phyloP scores from a whole-genome alignment of 2,329 filamentous ascomycete genomes.

The Trichoderma sp. region DNA sequence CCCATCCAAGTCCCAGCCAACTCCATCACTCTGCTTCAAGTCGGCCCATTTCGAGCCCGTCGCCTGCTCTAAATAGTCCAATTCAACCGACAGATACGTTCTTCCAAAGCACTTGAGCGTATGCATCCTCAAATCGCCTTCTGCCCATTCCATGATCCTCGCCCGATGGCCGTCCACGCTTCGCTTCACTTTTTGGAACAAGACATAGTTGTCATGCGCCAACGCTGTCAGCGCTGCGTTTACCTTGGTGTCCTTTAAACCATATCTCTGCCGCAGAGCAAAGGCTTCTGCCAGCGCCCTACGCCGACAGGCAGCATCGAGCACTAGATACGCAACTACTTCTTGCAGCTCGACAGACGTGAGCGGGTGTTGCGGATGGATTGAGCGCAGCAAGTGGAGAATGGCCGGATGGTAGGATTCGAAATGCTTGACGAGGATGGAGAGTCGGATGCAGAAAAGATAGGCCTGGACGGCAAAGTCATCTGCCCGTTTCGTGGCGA shows the following conservation, averaged over 20 bases:
- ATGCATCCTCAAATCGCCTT: slow-evolving; percentile 72
- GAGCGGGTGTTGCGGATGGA: slow-evolving; percentile 71
- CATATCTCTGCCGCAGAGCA: slow-evolving; percentile 63
- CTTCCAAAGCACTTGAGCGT: slow-evolving; percentile 85
- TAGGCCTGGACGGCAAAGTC: slow-evolving; percentile 87
- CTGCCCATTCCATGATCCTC: slow-evolving; percentile 80
- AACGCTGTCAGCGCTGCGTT: slow-evolving; percentile 71
- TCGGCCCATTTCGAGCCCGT: slow-evolving; percentile 73
- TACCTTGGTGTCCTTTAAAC: slow-evolving; percentile 68
- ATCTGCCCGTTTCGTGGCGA: slow-evolving; percentile 75
- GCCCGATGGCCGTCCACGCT: slow-evolving; percentile 80
- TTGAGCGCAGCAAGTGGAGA: slow-evolving; percentile 71
- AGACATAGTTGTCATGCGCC: slow-evolving; percentile 79
- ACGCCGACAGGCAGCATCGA: slow-evolving; percentile 87
- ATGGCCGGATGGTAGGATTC: slow-evolving; percentile 91
- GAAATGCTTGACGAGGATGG: slow-evolving; percentile 78
- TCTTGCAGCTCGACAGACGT: slow-evolving; percentile 75
- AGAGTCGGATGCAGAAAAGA: slow-evolving; percentile 85
- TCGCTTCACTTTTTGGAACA: slow-evolving; percentile 72
- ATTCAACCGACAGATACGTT: slow-evolving; percentile 75
- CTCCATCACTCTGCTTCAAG: slow-evolving; percentile 67
- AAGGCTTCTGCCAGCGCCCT: slow-evolving; percentile 75
- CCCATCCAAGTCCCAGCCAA: slow-evolving; percentile 83
- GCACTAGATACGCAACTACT: slow-evolving; percentile 76
- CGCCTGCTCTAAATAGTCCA: slow-evolving; percentile 68